Conservation (phyloP, 495 filamentous ascomycete genomes). For the Cercophora newfieldiana region DNA sequence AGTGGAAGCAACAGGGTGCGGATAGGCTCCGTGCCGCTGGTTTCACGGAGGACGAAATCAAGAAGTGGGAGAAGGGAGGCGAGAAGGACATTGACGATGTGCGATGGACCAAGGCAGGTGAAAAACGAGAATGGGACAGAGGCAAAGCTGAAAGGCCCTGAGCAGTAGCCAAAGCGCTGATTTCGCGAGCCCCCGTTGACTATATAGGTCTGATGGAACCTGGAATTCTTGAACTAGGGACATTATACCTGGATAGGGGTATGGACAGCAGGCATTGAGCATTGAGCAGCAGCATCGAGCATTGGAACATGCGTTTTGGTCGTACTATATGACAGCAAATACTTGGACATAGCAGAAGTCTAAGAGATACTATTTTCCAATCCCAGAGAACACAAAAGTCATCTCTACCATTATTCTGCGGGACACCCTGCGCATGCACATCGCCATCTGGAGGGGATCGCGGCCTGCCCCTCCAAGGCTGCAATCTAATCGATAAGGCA, state of each 20-base stretch:
- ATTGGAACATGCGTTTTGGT: background rate
- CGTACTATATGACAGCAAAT: background rate
- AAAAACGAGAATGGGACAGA: conserved; percentile 82
- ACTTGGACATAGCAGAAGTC: background rate
- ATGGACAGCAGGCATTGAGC: too few relatives aligned
- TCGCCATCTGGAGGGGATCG: too few relatives aligned
- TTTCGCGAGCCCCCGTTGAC: too few relatives aligned
- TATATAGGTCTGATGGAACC: too few relatives aligned
- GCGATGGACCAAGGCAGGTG: conserved; percentile 75
- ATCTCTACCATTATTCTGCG: background rate
- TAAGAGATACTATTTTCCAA: background rate
- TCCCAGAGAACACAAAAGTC: background rate
- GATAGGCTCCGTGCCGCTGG: conserved; percentile 76
- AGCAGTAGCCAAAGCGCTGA: too few relatives aligned
- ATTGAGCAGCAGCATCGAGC: background rate
- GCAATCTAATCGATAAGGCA: too few relatives aligned
- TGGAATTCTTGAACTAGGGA: too few relatives aligned
- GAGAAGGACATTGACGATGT: conserved; percentile 69
- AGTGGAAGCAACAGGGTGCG: conserved; percentile 77
- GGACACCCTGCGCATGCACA: too few relatives aligned
- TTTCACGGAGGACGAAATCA: conserved; percentile 74
- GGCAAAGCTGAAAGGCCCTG: conserved; percentile 21
- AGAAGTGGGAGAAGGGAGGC: conserved; percentile 73
- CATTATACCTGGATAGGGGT: too few relatives aligned
- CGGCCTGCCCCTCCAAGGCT: too few relatives aligned